Conservation (phyloP, 441 rosid genomes). For the Brassica hybrid region DNA sequence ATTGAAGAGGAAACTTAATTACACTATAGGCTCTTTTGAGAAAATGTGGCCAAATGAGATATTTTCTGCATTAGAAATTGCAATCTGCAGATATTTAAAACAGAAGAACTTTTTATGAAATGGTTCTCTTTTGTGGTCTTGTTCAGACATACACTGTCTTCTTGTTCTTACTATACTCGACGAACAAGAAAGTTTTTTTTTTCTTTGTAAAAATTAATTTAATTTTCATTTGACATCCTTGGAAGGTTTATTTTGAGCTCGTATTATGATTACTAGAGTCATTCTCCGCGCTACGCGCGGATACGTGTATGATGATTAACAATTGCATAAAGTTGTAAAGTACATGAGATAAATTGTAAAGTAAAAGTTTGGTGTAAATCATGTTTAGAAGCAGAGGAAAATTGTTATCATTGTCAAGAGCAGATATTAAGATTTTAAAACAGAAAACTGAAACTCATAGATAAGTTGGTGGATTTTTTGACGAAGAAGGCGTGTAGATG, state of each 20-base stretch:
- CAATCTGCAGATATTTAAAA: slow-evolving; percentile 23
- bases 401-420: too few relatives aligned
- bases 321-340: too few relatives aligned
- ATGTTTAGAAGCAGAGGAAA: too few relatives aligned
- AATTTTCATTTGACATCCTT: not conserved
- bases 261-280: too few relatives aligned
- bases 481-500: too few relatives aligned
- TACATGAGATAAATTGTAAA: too few relatives aligned
- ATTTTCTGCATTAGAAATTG: slow-evolving; percentile 24
- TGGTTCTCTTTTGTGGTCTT: slow-evolving; percentile 2
- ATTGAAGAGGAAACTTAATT: slow-evolving; percentile 31
- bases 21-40: slow-evolving; percentile 9
- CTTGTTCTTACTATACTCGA: slow-evolving; percentile 16
- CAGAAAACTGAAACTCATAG: too few relatives aligned
- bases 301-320: too few relatives aligned
- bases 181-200: slow-evolving; percentile 13
- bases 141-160: not conserved
- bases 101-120: slow-evolving; percentile 15
- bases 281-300: too few relatives aligned
- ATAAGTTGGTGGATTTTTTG: too few relatives aligned
- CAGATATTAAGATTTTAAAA: too few relatives aligned
- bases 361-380: too few relatives aligned
- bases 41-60: slow-evolving; percentile 34
- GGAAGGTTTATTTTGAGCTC: not conserved
- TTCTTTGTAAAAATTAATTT: slow-evolving; percentile 4